phyloP scores from a whole-genome alignment of 768 basidiomycete species.

The Pleurotus platypus region DNA sequence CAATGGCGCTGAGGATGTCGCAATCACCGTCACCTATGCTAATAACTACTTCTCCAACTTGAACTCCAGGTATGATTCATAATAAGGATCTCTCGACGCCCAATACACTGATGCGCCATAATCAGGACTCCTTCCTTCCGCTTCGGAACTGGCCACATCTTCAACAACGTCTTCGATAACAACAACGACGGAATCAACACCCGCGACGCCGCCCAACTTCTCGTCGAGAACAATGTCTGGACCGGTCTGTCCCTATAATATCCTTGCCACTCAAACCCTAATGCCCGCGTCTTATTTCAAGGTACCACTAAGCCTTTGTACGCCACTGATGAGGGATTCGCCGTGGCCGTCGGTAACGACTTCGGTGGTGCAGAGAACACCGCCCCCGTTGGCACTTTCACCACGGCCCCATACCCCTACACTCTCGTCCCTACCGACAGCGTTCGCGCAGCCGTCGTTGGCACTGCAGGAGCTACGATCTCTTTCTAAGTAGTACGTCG shows the following conservation, averaged over 20 bases:
- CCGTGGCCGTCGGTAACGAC: conserved; percentile 34
- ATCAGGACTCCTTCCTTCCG: conserved; percentile 41
- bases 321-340: conserved; percentile 34
- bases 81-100: too few species aligned
- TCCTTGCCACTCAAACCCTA: background rate
- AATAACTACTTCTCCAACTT: conserved; percentile 3
- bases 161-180: conserved; percentile 40
- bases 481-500: conserved; percentile 17
- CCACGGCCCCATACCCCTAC: conserved; percentile 30
- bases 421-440: conserved; percentile 21
- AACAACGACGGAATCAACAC: conserved; percentile 23
- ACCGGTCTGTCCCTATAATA: conserved; percentile 20
- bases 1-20: conserved; percentile 30
- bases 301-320: conserved; percentile 37
- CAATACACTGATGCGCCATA: too few species aligned
- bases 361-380: conserved; percentile 29
- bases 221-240: conserved; percentile 46
- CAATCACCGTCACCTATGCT: conserved; percentile 21
- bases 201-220: conserved; percentile 29
- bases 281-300: background rate
- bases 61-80: background rate
- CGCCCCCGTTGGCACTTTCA: conserved; percentile 30
- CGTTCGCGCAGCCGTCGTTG: conserved; percentile 24
- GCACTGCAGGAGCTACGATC: conserved; percentile 27
- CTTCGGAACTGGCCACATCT: conserved; percentile 43